Evolutionary conservation across 352 stramenopile genomes (phyloP).

Genomic region (Phytophthora pseudosyringae): DNA sequence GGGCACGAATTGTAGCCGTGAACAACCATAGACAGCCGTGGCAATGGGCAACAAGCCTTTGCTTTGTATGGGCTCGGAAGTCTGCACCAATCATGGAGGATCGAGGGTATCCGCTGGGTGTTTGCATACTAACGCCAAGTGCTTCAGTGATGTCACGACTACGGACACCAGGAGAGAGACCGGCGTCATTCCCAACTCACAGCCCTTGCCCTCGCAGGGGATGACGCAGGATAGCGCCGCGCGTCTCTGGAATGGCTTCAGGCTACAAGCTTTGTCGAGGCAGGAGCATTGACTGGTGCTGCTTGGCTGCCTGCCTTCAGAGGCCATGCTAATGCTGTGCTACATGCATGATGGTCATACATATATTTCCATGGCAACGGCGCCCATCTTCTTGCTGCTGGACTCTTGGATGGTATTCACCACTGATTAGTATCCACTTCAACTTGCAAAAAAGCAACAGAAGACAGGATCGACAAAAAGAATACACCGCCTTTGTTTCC

Average conservation of each 20-base stretch:
- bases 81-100: constrained; percentile 21
- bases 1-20: constrained; percentile 1
- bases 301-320: background rate
- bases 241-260: background rate
- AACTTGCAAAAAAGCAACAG: background rate
- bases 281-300: background rate
- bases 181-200: constrained; percentile 25
- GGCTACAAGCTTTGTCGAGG: background rate
- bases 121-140: constrained; percentile 17
- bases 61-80: constrained; percentile 12
- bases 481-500: constrained; percentile 8
- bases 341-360: too few relatives aligned
- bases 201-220: background rate
- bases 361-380: too few relatives aligned
- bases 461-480: background rate
- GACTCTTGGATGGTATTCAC: background rate
- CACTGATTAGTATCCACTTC: constrained; percentile 7
- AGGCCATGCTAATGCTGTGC: background rate
- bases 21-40: constrained; percentile 7
- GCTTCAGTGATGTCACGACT: constrained; percentile 29
- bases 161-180: constrained; percentile 3
- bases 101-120: constrained; percentile 17
- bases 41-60: background rate
- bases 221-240: constrained; percentile 12
- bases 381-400: background rate